These are phyloP conservation scores for Boletus vinaceobasis DNA, from an alignment of 768 basidiomycete species.

Conservation along the genomic window DNA sequence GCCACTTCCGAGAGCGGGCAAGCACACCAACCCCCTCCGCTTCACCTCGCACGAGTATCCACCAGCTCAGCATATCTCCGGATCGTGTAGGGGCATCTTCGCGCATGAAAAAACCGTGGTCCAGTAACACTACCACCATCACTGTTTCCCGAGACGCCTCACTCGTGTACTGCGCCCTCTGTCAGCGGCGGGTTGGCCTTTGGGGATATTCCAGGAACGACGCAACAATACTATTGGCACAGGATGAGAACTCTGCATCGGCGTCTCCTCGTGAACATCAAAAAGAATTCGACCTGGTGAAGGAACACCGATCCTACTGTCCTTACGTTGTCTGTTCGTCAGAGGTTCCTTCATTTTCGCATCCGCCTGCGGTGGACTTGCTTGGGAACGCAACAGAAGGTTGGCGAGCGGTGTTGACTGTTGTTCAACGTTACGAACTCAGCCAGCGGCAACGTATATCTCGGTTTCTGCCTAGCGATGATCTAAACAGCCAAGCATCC, in stretches of 20 bases:
- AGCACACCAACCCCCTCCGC: conserved; percentile 22
- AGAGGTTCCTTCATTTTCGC: conserved; percentile 53
- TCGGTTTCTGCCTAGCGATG: conserved; percentile 26
- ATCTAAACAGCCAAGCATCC: conserved; percentile 32
- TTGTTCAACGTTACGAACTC: conserved; percentile 64
- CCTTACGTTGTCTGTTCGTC: conserved; percentile 79
- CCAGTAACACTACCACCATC: background rate
- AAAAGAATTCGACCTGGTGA: conserved; percentile 68
- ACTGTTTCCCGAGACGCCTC: conserved; percentile 39
- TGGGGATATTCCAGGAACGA: conserved; percentile 60
- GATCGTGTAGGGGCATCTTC: conserved; percentile 6
- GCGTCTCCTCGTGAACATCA: conserved; percentile 19
- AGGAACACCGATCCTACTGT: conserved; percentile 82
- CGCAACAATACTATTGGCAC: background rate
- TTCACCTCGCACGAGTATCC: conserved; percentile 22
- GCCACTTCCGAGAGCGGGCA: conserved; percentile 15
- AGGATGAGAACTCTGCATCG: conserved; percentile 16
- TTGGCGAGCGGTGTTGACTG: conserved; percentile 74
- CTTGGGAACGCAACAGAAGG: conserved; percentile 51
- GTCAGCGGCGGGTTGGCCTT: conserved; percentile 75
- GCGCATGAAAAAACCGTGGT: conserved; percentile 6
- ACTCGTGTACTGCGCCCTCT: conserved; percentile 63
- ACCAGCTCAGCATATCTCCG: conserved; percentile 15
- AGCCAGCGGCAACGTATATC: conserved; percentile 48
- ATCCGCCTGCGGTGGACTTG: conserved; percentile 17